Base-by-base conservation (phyloP, 352 stramenopile genomes). In the Halophytophthora batemanensis region DNA sequence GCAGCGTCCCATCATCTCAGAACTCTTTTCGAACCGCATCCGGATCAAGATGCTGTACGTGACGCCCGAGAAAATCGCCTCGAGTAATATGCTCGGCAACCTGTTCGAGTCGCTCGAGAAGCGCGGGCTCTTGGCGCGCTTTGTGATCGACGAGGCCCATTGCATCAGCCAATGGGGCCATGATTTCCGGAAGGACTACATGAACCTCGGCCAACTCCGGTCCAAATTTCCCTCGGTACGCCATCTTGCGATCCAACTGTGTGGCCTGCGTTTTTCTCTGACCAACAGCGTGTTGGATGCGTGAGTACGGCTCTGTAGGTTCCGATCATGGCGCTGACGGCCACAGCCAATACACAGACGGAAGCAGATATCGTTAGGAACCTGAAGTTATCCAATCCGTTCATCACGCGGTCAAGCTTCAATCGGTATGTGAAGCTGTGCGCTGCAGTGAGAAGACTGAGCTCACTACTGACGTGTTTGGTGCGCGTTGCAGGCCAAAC, bases 131-230 rank as follows among this genome's bases (percentile, higher is more conserved):
- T 82, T 99, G 12, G 96, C 90, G 56, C 80, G 96, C 28, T 99
- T 99, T 69, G 94, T 99, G 15, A 87, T 99, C 6, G 97, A 99
- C 63, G 84, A 96, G 61, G 86, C 84, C 6, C 97, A 99, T 59
- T 99, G 97, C 69, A 94, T 99, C 52, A 97, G 84, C 50, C 88
- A 96, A 60, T 99, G 97, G 97, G 97, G 97, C 18, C 97, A 99
- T 65, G 98, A 99, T 64, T 99, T 99, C 64, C 79, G 98, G 12
- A 98, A 97, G 58, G 97, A 98, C 62, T 99, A 99, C 68, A 87
- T 98, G 57, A 83, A 93, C 45, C 70, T 99, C 18, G 80, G 86
- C 5, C 77, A 78, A 15, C 69, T 99, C 13, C 79, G 96, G 40
- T 68, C 65, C 13, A 87, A 97, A 18, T 99, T 98, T 55, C 93